phyloP scores from a whole-genome alignment of 768 basidiomycete genomes.

The Stropharia rugosoannulata region DNA sequence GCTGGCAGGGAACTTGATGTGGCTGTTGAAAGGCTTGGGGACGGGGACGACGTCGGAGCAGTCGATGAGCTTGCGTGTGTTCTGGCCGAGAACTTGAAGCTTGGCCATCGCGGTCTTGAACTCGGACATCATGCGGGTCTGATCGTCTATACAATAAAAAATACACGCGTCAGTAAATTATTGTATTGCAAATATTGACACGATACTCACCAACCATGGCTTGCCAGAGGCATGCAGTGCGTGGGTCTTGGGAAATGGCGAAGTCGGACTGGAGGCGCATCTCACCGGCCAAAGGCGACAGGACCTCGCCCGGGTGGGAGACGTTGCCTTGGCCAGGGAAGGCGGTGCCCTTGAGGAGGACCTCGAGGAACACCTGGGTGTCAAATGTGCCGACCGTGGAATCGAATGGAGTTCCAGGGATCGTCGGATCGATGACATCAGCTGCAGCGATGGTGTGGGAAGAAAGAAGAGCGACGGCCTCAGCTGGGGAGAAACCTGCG shows the following conservation, averaged over 20 bases:
- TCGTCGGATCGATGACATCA: slow-evolving; percentile 24
- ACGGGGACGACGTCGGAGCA: slow-evolving; percentile 32
- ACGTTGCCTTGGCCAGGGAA: slow-evolving; percentile 17
- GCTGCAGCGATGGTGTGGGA: slow-evolving; percentile 29
- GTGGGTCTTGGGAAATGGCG: slow-evolving; percentile 19
- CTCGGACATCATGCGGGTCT: slow-evolving; percentile 19
- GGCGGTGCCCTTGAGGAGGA: slow-evolving; percentile 23
- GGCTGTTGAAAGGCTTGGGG: slow-evolving; percentile 14
- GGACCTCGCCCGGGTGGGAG: slow-evolving; percentile 20
- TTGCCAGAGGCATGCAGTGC: slow-evolving; percentile 26
- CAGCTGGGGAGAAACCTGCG: slow-evolving; percentile 24
- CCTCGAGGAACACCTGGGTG: slow-evolving; percentile 37
- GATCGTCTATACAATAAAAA: slow-evolving; percentile 17
- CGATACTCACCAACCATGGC: slow-evolving; percentile 14
- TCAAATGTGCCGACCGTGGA: slow-evolving; percentile 25
- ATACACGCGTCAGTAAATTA: neutral
- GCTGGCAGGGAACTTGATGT: slow-evolving; percentile 23
- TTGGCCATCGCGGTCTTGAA: slow-evolving; percentile 34
- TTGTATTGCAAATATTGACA: too few species aligned
- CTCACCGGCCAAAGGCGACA: slow-evolving; percentile 21
- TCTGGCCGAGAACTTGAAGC: slow-evolving; percentile 31
- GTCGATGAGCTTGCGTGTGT: slow-evolving; percentile 27
- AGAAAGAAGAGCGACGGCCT: slow-evolving; percentile 26
- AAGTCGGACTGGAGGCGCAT: slow-evolving; percentile 25
- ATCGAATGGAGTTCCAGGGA: slow-evolving; percentile 34